phyloP scores from a whole-genome alignment of 331 rosid species.

The Phaseolus coccineus region DNA sequence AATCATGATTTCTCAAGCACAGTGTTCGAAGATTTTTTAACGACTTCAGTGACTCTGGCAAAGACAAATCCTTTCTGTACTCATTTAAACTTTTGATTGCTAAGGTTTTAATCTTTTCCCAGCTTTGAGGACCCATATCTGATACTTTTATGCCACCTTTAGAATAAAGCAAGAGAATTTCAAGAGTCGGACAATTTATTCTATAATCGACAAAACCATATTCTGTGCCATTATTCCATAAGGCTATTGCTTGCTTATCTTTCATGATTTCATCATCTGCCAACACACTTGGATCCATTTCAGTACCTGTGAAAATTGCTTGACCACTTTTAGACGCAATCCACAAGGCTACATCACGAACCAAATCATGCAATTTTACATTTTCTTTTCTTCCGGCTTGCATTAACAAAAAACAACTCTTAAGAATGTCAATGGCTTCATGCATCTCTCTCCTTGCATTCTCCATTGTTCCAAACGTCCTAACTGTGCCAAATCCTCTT shows the following conservation, averaged over 20 bases:
- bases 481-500: background rate
- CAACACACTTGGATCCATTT: background rate
- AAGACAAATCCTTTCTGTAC: no score
- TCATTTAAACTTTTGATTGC: background rate
- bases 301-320: background rate
- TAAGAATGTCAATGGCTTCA: no score
- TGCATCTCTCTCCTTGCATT: conserved; percentile 17
- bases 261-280: background rate
- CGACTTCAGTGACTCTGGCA: background rate
- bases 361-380: conserved; percentile 33
- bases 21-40: conserved; percentile 15
- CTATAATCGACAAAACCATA: background rate
- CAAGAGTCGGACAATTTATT: conserved; percentile 25
- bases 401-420: background rate
- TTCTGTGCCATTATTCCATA: conserved; percentile 1
- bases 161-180: background rate
- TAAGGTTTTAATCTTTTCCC: conserved; percentile 32
- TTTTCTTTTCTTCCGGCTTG: background rate
- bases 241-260: conserved; percentile 13
- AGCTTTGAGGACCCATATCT: background rate
- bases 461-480: background rate
- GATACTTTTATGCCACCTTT: background rate
- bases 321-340: background rate
- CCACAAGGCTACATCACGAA: no score
- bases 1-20: background rate